Evolutionary conservation across 139 green algal genomes (phyloP).

Genomic region (Haematococcus sp.): DNA sequence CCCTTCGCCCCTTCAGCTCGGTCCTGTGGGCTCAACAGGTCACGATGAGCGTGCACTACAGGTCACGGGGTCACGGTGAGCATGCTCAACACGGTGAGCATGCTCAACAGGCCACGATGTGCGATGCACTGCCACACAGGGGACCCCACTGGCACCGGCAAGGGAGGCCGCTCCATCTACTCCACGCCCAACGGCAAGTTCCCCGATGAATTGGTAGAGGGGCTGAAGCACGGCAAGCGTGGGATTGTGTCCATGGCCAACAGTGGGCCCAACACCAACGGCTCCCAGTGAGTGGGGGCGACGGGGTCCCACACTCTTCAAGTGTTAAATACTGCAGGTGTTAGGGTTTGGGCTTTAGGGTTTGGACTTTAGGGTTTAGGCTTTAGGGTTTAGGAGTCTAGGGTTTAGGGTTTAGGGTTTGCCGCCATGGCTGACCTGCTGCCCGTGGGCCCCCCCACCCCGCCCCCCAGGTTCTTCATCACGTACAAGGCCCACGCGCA

Average conservation of each 20-base stretch:
- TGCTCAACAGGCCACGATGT: neutral
- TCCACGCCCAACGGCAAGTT: constrained; percentile 88
- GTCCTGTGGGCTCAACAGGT: neutral
- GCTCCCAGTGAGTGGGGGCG: constrained; percentile 20
- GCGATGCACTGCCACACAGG: constrained; percentile 31
- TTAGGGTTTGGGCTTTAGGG: too few species aligned
- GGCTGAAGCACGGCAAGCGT: constrained; percentile 84
- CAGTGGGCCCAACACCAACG: constrained; percentile 92
- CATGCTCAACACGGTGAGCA: neutral
- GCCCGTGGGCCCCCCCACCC: too few species aligned
- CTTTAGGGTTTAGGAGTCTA: too few species aligned
- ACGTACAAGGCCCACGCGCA: constrained; percentile 91
- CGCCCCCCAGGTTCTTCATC: constrained; percentile 99
- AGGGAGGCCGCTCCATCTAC: constrained; percentile 90
- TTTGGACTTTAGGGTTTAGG: too few species aligned
- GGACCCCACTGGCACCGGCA: constrained; percentile 92
- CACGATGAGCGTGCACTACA: too few species aligned
- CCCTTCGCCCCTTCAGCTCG: neutral
- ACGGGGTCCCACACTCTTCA: too few species aligned
- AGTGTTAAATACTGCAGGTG: too few species aligned
- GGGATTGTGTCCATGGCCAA: constrained; percentile 98
- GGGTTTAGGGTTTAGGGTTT: too few species aligned
- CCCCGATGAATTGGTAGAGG: constrained; percentile 86
- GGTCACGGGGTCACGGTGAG: too few species aligned
- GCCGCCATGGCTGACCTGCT: too few species aligned